Evolutionary conservation across 73 alveolate genomes (phyloP).

Genomic region (Paraurostyla sp.): DNA sequence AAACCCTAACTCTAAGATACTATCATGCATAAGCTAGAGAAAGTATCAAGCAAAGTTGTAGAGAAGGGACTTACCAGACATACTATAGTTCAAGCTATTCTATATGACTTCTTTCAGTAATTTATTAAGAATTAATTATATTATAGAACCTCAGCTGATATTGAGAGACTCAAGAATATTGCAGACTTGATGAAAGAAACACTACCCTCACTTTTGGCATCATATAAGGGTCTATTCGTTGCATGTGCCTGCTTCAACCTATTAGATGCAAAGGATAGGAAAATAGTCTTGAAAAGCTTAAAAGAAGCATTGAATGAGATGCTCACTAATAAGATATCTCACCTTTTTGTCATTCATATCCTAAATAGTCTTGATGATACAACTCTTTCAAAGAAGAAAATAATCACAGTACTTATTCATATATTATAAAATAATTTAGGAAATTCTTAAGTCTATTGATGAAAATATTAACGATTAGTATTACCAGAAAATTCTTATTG

Average conservation of each 20-base stretch:
- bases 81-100: conserved; percentile 87
- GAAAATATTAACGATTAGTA: conserved; percentile 80
- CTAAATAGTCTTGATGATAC: conserved; percentile 90
- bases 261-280: conserved; percentile 87
- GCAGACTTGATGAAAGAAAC: conserved; percentile 82
- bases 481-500: conserved; percentile 77
- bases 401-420: conserved; percentile 65
- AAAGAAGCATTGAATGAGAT: conserved; percentile 82
- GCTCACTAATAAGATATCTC: conserved; percentile 80
- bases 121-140: background rate
- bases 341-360: conserved; percentile 81
- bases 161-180: conserved; percentile 80
- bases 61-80: conserved; percentile 88
- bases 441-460: conserved; percentile 76
- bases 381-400: conserved; percentile 79
- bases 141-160: conserved; percentile 52
- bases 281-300: conserved; percentile 82
- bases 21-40: conserved; percentile 75
- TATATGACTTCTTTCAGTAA: conserved; percentile 77
- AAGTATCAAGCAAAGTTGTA: conserved; percentile 78
- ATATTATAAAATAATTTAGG: conserved; percentile 21
- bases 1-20: conserved; percentile 78
- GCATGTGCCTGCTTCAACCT: conserved; percentile 86
- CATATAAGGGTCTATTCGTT: conserved; percentile 86
- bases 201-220: conserved; percentile 80